Evolutionary conservation across 2,329 filamentous ascomycete species (phyloP).

Genomic region (Colletotrichum australisinense): DNA sequence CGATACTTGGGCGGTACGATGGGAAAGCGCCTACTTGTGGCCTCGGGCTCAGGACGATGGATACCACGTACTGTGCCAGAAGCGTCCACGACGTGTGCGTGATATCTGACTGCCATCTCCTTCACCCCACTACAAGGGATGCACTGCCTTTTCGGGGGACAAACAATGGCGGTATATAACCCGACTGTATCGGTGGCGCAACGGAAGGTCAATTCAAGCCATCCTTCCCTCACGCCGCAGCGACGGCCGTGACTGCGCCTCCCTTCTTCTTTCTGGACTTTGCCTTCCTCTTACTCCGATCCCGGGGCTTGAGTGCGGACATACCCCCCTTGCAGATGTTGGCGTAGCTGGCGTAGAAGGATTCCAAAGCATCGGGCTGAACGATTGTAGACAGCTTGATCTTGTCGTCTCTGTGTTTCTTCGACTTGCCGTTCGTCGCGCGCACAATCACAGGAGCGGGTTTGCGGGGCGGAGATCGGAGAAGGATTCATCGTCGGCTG

Average conservation of each 20-base stretch:
- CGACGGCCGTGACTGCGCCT: not conserved
- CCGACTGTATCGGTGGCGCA: not conserved
- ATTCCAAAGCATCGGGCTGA: conserved; percentile 78
- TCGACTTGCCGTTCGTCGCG: conserved; percentile 83
- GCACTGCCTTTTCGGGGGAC: not conserved
- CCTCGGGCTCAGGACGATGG: not conserved
- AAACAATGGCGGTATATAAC: not conserved
- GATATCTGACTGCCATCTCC: not conserved
- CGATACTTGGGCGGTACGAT: not conserved
- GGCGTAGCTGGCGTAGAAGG: conserved; percentile 86
- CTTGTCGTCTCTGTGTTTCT: conserved; percentile 65
- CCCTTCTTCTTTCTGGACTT: conserved; percentile 79
- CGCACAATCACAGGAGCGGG: conserved; percentile 81
- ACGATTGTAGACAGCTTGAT: conserved; percentile 88
- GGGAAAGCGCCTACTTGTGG: not conserved
- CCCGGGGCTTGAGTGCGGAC: conserved; percentile 90
- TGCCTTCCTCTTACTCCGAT: conserved; percentile 87
- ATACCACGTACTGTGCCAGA: not conserved
- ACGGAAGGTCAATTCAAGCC: not conserved
- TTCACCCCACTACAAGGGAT: not conserved
- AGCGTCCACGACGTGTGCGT: not conserved
- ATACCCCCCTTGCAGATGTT: conserved; percentile 93
- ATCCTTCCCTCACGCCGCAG: not conserved
- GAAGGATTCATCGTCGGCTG: conserved; percentile 58
- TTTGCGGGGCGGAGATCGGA: conserved; percentile 69